phyloP scores from a whole-genome alignment of 805 yeast genomes.

The Debaryomyces tyrocola region DNA sequence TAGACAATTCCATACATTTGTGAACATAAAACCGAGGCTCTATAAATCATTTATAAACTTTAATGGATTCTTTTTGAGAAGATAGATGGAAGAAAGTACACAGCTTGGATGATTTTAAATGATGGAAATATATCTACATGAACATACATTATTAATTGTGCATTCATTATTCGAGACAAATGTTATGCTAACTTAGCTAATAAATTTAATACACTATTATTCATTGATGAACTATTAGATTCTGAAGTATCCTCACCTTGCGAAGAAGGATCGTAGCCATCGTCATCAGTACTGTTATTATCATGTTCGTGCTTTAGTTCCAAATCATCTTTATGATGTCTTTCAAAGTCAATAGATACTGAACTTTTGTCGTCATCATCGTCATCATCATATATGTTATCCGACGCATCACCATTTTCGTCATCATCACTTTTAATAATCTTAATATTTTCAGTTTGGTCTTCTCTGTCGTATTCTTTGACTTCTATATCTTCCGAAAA shows the following conservation, averaged over 20 bases:
- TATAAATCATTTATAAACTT: neutral
- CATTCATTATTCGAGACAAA: neutral
- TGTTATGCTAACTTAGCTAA: slow-evolving; percentile 29
- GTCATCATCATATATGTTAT: slow-evolving; percentile 6
- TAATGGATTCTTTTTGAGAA: neutral
- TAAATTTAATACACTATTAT: slow-evolving; percentile 29
- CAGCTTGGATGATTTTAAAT: no score
- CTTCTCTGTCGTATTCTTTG: slow-evolving; percentile 42
- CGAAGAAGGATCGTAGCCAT: slow-evolving; percentile 20
- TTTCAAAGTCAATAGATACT: slow-evolving; percentile 15
- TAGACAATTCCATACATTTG: neutral
- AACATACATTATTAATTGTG: neutral
- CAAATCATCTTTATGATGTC: slow-evolving; percentile 31
- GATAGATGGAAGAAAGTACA: neutral
- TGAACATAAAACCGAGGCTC: neutral
- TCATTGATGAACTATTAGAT: slow-evolving; percentile 4
- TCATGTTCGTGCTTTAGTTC: slow-evolving; percentile 28
- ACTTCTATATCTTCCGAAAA: slow-evolving; percentile 42
- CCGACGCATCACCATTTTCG: slow-evolving; percentile 6
- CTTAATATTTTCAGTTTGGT: slow-evolving; percentile 22
- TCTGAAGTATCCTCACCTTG: slow-evolving; percentile 6
- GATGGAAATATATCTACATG: no score
- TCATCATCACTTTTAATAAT: slow-evolving; percentile 23
- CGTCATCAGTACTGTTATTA: slow-evolving; percentile 15
- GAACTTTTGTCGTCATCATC: slow-evolving; percentile 13